Evolutionary conservation across 2,329 filamentous ascomycete genomes (phyloP), one percentile per base, ranked within the genome.

Genomic region (Torrubiellomyces zombiae): DNA sequence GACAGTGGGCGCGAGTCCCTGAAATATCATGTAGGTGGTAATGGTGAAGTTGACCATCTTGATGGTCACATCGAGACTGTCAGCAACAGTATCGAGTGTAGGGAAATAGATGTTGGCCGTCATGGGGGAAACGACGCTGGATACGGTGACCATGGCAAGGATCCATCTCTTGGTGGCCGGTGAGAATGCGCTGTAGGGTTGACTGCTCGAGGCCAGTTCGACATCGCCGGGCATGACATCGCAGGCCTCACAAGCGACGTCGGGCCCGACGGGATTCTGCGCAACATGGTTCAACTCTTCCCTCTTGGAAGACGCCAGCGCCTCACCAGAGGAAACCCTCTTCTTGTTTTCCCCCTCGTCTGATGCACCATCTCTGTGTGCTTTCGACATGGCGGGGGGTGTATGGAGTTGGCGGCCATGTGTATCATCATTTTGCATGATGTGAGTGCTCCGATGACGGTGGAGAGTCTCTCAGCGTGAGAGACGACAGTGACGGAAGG

Each of bases 21-120:
- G 71, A 21, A 75, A 55, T 27, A 76, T 58, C 64, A 71, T 67
- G 39, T 67, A 74, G 1, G 67, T 67, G 4, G 68, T 73, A 20
- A 67, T 40, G 6, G 58, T 58, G 25, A 65, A 39, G 37, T 63
- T 63, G 34, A 64, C 45, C 17, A 58, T 41, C 7, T 44, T 41
- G 7, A 48, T 35, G 7, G 47, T 47, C 21, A 60, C 53, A 11
- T 40, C 29, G 2, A 60, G 39, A 27, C 56, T 53, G 8, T 42
- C 27, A 9, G 56, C 43, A 14, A 61, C 44, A 7, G 49, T 41
- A 16, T 48, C 48, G 15, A 58, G 34, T 3, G 53, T 54, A 3
- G 56, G 56, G 24, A 56, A 55, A 37, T 60, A 69, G 23, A 74
- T 64, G 36, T 70, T 71, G 31, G 65, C 67, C 1, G 64, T 67